phyloP scores from a whole-genome alignment of 73 alveolate genomes.

The Tetrahymena malaccensis region DNA sequence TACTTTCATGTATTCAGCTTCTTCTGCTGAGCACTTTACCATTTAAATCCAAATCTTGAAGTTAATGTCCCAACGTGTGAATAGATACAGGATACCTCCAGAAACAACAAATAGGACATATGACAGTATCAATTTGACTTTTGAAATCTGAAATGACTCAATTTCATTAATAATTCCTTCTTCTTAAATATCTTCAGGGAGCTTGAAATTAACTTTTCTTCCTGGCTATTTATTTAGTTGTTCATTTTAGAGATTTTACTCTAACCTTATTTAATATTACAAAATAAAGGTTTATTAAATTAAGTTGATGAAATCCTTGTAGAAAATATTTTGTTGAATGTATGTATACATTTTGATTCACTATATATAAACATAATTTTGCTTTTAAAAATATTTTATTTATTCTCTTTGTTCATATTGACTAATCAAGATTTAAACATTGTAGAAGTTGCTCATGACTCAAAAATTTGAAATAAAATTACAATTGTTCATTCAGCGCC shows the following conservation, averaged over 20 bases:
- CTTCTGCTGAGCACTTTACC: background rate
- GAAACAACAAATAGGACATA: background rate
- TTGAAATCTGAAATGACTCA: background rate
- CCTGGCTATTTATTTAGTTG: background rate
- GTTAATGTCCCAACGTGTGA: constrained; percentile 29
- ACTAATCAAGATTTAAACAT: background rate
- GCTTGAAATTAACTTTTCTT: background rate
- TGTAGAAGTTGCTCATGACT: background rate
- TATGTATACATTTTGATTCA: too few species aligned
- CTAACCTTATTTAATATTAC: background rate
- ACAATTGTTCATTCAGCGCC: background rate
- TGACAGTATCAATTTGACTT: background rate
- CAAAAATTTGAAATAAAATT: too few species aligned
- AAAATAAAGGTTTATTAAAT: too few species aligned
- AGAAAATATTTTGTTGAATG: background rate
- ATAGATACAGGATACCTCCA: constrained; percentile 18
- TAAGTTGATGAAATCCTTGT: background rate
- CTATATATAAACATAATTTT: too few species aligned
- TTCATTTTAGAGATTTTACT: background rate
- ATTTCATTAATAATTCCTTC: background rate
- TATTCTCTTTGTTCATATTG: background rate
- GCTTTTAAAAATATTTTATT: too few species aligned
- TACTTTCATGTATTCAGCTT: constrained; percentile 5
- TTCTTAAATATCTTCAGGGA: background rate
- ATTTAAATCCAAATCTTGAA: constrained; percentile 4